These are phyloP conservation scores for Geotrichum bryndzae DNA, from an alignment of 1,139 yeast genomes.

Conservation along the genomic window DNA sequence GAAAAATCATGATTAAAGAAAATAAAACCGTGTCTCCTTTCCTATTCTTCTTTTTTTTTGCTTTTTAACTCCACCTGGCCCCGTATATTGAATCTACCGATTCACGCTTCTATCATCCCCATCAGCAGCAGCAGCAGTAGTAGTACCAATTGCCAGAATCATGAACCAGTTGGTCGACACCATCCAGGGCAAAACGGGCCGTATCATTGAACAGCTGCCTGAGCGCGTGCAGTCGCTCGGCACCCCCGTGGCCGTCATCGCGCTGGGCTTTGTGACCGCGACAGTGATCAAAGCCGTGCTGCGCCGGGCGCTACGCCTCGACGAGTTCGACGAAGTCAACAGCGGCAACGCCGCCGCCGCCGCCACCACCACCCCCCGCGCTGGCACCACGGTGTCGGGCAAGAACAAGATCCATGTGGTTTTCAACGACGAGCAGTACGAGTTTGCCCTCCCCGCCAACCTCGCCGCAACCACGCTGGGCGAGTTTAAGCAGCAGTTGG, in stretches of 20 bases:
- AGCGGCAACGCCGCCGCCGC: not conserved
- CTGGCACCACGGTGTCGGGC: not conserved
- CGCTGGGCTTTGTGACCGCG: slow-evolving; percentile 9
- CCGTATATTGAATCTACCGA: not conserved
- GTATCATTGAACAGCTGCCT: not conserved
- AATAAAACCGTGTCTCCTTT: not conserved
- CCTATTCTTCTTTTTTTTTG: not conserved
- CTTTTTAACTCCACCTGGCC: no score
- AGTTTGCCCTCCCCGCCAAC: not conserved
- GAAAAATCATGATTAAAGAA: no score
- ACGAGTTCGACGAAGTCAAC: not conserved
- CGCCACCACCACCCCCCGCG: not conserved
- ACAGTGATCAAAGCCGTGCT: not conserved
- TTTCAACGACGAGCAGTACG: not conserved
- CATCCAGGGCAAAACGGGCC: not conserved
- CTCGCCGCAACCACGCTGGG: not conserved
- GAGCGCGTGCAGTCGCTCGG: not conserved
- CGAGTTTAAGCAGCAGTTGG: not conserved
- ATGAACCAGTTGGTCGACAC: not conserved
- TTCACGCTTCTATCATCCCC: no score
- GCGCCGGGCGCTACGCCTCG: not conserved
- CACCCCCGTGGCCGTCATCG: slow-evolving; percentile 1
- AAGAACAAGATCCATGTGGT: not conserved
- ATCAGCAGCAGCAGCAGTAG: no score
- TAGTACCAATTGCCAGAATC: not conserved